Evolutionary conservation across 768 basidiomycete species (phyloP).

Genomic region (Mycena galopus): DNA sequence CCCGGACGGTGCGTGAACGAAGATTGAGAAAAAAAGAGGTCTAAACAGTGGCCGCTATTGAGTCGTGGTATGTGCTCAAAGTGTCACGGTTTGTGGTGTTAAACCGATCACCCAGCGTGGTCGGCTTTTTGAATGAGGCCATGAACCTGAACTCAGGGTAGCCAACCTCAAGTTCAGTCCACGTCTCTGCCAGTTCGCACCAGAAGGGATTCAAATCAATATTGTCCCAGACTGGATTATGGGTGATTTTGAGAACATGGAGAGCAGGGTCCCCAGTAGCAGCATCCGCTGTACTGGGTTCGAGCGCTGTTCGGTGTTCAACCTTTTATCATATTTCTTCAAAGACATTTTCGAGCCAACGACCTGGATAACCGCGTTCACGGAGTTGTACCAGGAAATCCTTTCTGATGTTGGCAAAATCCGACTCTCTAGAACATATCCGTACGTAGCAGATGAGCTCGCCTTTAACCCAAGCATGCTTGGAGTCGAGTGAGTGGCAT

Average conservation of each 20-base stretch:
- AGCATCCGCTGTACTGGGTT: not conserved
- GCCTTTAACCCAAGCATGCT: conserved; percentile 7
- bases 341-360: conserved; percentile 10
- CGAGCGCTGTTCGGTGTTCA: conserved; percentile 25
- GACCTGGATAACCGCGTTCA: conserved; percentile 9
- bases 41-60: too few species aligned
- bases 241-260: conserved; percentile 32
- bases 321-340: conserved; percentile 10
- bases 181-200: conserved; percentile 14
- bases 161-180: conserved; percentile 15
- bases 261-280: not conserved
- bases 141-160: conserved; percentile 23
- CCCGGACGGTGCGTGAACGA: not conserved
- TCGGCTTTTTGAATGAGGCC: conserved; percentile 23
- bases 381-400: too few species aligned
- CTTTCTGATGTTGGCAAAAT: conserved; percentile 14
- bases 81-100: conserved; percentile 17
- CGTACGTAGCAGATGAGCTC: conserved; percentile 2
- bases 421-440: conserved; percentile 15
- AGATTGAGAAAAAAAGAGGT: too few species aligned
- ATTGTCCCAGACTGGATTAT: conserved; percentile 25
- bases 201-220: conserved; percentile 13
- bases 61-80: too few species aligned
- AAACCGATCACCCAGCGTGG: conserved; percentile 23
- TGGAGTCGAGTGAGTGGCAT: conserved; percentile 4